Evolutionary conservation across 306 rosid species (phyloP).

Genomic region (Oxytropis ochrocephala): DNA sequence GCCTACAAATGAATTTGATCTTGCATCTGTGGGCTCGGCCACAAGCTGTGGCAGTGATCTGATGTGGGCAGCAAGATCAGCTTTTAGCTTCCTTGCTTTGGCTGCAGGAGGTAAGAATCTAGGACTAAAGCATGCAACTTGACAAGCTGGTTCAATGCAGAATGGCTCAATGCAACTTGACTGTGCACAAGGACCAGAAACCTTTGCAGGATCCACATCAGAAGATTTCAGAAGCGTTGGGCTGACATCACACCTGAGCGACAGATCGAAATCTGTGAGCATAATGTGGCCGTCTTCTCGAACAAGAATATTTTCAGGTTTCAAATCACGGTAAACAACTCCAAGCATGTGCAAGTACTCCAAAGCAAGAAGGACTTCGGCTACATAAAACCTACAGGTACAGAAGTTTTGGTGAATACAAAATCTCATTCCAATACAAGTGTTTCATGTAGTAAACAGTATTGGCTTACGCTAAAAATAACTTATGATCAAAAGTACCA

Average conservation of each 20-base stretch:
- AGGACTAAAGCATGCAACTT: conserved; percentile 81
- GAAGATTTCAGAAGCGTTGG: conserved; percentile 63
- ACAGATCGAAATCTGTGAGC: conserved; percentile 90
- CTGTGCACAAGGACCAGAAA: conserved; percentile 60
- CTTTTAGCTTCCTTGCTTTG: conserved; percentile 55
- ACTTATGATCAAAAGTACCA: neutral
- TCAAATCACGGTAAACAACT: conserved; percentile 77
- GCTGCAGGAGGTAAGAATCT: conserved; percentile 57
- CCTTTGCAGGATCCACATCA: conserved; percentile 46
- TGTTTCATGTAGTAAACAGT: neutral
- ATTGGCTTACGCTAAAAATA: neutral
- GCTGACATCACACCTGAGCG: conserved; percentile 67
- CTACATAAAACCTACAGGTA: conserved; percentile 69
- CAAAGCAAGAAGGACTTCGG: conserved; percentile 86
- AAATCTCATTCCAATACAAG: neutral
- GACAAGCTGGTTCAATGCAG: conserved; percentile 75
- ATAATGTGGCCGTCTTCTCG: conserved; percentile 89
- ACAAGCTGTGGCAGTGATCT: conserved; percentile 86
- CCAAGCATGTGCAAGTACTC: conserved; percentile 96
- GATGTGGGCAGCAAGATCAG: conserved; percentile 43
- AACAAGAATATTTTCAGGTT: conserved; percentile 88
- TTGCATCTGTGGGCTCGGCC: conserved; percentile 80
- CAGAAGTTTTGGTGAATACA: conserved; percentile 17
- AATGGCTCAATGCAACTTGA: conserved; percentile 75
- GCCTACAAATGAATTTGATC: conserved; percentile 90